Percentiles rank a stretch among this genome's conserved stretches.
Conservation (phyloP, 176 grass and related monocot genomes). For the Avena sativa region DNA sequence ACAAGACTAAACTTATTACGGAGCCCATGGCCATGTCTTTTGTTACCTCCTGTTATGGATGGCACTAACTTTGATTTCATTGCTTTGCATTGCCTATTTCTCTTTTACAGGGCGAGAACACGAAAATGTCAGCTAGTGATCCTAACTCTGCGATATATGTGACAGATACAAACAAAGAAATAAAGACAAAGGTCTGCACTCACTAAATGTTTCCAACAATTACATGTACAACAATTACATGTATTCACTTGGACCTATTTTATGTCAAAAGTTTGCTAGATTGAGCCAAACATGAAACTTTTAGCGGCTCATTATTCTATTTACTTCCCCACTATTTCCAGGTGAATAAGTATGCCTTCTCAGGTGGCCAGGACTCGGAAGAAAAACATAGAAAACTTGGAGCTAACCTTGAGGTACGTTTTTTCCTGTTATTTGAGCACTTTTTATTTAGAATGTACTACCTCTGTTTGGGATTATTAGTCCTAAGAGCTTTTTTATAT, state of each 20-base stretch:
- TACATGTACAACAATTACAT: background rate
- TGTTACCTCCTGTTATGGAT: constrained; percentile 15
- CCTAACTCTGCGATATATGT: constrained; percentile 97
- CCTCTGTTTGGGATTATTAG: no score
- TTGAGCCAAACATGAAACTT: constrained; percentile 12
- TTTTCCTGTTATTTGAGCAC: constrained; percentile 8
- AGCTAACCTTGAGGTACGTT: constrained; percentile 77
- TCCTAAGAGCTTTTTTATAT: no score
- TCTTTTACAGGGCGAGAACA: constrained; percentile 78
- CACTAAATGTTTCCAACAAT: background rate
- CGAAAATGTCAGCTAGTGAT: constrained; percentile 99
- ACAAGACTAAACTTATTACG: constrained; percentile 5
- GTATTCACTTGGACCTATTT: background rate
- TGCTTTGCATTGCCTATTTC: constrained; percentile 10
- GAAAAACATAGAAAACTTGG: constrained; percentile 91
- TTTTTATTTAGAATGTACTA: background rate
- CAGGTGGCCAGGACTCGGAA: constrained; percentile 86
- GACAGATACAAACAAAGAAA: constrained; percentile 85
- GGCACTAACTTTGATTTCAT: background rate
- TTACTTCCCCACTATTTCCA: constrained; percentile 42
- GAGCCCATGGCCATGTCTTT: background rate
- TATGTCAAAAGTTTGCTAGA: constrained; percentile 14
- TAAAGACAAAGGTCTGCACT: constrained; percentile 79
- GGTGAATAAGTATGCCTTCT: constrained; percentile 96
- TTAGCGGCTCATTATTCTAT: background rate